Percentiles rank a stretch among this genome's conserved stretches.
These are phyloP conservation scores for Penicillium silybi DNA, from an alignment of 495 filamentous ascomycete genomes.

Conservation along the genomic window DNA sequence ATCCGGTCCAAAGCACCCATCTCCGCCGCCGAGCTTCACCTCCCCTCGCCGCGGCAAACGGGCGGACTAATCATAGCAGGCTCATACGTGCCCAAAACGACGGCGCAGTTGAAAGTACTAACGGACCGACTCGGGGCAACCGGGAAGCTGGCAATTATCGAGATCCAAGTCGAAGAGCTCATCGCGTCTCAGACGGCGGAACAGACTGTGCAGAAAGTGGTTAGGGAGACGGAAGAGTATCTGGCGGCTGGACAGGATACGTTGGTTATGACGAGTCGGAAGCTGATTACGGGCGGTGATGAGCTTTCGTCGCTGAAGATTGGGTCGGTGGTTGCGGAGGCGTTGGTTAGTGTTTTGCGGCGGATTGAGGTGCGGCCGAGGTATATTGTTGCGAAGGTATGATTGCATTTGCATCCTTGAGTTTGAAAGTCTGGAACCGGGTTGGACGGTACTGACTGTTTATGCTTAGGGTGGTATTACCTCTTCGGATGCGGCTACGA, in stretches of 20 bases:
- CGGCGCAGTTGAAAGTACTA: slow-evolving; percentile 43
- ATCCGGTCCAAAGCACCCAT: slow-evolving; percentile 45
- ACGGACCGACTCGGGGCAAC: slow-evolving; percentile 28
- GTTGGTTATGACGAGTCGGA: slow-evolving; percentile 51
- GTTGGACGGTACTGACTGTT: not conserved
- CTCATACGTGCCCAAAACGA: slow-evolving; percentile 54
- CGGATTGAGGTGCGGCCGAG: slow-evolving; percentile 42
- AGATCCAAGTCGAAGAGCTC: slow-evolving; percentile 43
- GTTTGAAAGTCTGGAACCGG: not conserved
- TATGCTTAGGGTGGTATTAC: slow-evolving; percentile 46
- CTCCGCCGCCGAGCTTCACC: slow-evolving; percentile 34
- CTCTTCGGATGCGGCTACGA: slow-evolving; percentile 50
- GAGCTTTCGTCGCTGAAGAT: slow-evolving; percentile 44
- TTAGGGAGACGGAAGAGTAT: slow-evolving; percentile 24
- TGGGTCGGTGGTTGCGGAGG: slow-evolving; percentile 40
- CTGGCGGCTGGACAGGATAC: slow-evolving; percentile 38
- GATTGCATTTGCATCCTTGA: not conserved
- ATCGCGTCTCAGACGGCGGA: slow-evolving; percentile 30
- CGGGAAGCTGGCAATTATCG: slow-evolving; percentile 40
- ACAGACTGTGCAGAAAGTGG: slow-evolving; percentile 20
- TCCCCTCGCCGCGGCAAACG: slow-evolving; percentile 27
- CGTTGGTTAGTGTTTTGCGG: slow-evolving; percentile 41
- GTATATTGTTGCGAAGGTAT: slow-evolving; percentile 53
- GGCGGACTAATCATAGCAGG: slow-evolving; percentile 51
- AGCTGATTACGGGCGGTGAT: slow-evolving; percentile 44